Conservation (phyloP, 2,329 filamentous ascomycete genomes). For the Leptodontidium sp. region DNA sequence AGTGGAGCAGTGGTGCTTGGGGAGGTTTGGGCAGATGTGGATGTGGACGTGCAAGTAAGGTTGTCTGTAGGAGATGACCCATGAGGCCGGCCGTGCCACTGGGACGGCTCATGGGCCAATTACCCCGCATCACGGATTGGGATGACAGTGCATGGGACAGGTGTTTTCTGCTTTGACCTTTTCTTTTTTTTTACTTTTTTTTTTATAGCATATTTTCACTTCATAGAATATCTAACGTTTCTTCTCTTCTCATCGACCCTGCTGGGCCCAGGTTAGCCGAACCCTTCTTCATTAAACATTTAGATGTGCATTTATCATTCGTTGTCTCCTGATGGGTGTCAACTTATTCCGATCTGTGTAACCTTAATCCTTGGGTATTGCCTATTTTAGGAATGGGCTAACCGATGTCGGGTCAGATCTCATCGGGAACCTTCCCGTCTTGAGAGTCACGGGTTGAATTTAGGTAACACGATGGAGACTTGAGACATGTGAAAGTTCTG, state of each 20-base stretch:
- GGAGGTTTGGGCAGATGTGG: background rate
- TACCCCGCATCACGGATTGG: background rate
- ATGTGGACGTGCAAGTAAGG: background rate
- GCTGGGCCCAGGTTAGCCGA: background rate
- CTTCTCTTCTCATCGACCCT: background rate
- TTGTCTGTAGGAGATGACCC: background rate
- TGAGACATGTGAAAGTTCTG: background rate
- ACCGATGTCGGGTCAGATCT: background rate
- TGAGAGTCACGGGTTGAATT: background rate
- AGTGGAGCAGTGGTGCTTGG: background rate
- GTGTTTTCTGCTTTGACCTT: background rate
- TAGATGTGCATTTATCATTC: background rate
- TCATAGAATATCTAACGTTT: background rate
- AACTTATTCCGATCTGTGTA: background rate
- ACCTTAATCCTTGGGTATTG: background rate
- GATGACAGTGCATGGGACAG: background rate
- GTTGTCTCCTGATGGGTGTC: background rate
- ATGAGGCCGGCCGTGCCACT: background rate
- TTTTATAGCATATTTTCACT: background rate
- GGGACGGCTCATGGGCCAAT: background rate
- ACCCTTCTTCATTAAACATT: background rate
- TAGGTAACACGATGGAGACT: background rate
- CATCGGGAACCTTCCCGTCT: background rate
- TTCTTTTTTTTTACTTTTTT: background rate
- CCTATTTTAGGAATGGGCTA: background rate